phyloP scores from a whole-genome alignment of 495 filamentous ascomycete genomes.

The Lichenothelia convexa region DNA sequence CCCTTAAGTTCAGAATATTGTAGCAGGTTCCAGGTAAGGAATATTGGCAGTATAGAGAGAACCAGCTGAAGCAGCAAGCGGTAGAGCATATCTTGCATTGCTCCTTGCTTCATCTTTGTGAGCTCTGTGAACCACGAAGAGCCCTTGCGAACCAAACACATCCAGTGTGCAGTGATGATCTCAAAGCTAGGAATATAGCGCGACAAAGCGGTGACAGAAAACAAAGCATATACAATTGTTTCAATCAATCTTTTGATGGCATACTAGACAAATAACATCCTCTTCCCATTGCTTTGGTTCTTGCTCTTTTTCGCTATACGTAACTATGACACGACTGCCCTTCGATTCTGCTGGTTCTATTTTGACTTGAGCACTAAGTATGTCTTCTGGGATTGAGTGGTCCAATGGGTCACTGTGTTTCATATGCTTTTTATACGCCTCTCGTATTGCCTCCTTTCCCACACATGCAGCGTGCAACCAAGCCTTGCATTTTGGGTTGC shows the following conservation, averaged over 20 bases:
- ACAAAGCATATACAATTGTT: too few species aligned
- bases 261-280: neutral
- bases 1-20: too few species aligned
- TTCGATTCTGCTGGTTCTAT: neutral
- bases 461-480: constrained; percentile 15
- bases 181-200: too few species aligned
- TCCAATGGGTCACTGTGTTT: neutral
- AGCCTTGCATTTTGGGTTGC: constrained; percentile 8
- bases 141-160: too few species aligned
- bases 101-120: too few species aligned
- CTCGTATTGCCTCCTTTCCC: constrained; percentile 6
- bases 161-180: too few species aligned
- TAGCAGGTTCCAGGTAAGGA: too few species aligned
- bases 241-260: neutral
- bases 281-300: neutral
- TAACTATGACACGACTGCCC: neutral
- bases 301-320: neutral
- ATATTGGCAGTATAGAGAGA: too few species aligned
- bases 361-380: neutral
- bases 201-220: too few species aligned
- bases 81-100: too few species aligned
- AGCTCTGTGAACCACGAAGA: too few species aligned
- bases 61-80: too few species aligned
- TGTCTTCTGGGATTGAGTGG: neutral
- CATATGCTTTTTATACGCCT: neutral